phyloP scores from a whole-genome alignment of 768 basidiomycete species.

The Tricholomella constricta region DNA sequence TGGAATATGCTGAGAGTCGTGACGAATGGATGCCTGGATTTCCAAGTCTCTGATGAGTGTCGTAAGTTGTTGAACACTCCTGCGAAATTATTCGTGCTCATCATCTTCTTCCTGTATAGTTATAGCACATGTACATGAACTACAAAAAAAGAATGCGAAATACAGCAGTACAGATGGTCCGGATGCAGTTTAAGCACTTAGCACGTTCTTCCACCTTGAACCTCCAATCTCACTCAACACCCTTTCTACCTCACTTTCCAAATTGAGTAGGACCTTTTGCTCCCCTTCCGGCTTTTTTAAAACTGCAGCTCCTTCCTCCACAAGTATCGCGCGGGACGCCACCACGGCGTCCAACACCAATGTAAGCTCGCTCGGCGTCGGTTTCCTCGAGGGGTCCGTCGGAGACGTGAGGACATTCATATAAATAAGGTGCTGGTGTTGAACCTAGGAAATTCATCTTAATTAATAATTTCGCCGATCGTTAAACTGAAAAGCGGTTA shows the following conservation, averaged over 20 bases:
- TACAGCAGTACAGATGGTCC: not conserved
- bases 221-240: conserved; percentile 84
- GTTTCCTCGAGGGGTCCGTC: conserved; percentile 58
- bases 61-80: too few species aligned
- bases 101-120: too few species aligned
- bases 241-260: conserved; percentile 85
- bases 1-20: too few species aligned
- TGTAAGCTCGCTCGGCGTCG: conserved; percentile 62
- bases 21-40: too few species aligned
- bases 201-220: conserved; percentile 59
- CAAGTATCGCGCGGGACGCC: conserved; percentile 74
- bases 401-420: conserved; percentile 60
- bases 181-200: conserved; percentile 25
- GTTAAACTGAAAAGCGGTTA: not conserved
- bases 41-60: too few species aligned
- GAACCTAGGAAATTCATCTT: conserved; percentile 42
- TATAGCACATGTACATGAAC: not conserved
- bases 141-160: not conserved
- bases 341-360: conserved; percentile 72
- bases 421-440: conserved; percentile 75
- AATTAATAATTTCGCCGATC: not conserved
- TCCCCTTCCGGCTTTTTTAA: conserved; percentile 63
- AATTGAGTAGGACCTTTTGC: conserved; percentile 73
- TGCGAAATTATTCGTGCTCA: too few species aligned
- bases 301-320: conserved; percentile 62